Conservation (phyloP, 352 stramenopile species). For the Phytophthora constricta region DNA sequence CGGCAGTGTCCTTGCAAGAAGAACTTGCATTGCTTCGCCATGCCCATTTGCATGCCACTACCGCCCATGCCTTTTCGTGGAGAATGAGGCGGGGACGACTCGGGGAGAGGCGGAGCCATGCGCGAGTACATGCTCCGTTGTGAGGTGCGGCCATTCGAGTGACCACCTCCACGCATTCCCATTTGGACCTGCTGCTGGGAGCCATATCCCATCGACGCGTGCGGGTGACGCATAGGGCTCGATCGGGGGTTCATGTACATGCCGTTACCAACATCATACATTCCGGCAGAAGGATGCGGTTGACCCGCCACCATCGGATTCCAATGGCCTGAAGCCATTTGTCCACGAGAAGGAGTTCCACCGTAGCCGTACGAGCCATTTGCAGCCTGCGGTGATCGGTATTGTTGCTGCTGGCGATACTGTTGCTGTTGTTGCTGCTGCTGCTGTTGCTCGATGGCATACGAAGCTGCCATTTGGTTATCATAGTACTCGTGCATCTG, state of each 20-base stretch:
- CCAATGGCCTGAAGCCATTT: conserved; percentile 48
- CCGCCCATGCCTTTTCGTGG: conserved; percentile 47
- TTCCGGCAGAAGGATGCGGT: conserved; percentile 28
- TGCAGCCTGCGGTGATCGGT: conserved; percentile 34
- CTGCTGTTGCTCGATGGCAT: conserved; percentile 31
- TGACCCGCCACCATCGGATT: conserved; percentile 40
- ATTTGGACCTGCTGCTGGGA: conserved; percentile 36
- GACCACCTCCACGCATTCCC: conserved; percentile 40
- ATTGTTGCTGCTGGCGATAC: conserved; percentile 26
- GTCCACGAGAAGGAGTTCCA: conserved; percentile 26
- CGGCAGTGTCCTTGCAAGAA: conserved; percentile 85
- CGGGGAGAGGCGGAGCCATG: conserved; percentile 62
- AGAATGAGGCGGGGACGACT: conserved; percentile 69
- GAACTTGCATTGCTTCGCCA: conserved; percentile 85
- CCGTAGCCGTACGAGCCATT: conserved; percentile 42
- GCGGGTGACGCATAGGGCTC: conserved; percentile 40
- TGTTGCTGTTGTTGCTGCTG: conserved; percentile 29
- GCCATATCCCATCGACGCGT: conserved; percentile 51
- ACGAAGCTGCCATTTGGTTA: conserved; percentile 32
- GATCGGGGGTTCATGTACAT: conserved; percentile 59
- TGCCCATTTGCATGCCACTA: conserved; percentile 47
- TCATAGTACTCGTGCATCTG: conserved; percentile 61
- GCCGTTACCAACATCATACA: conserved; percentile 39
- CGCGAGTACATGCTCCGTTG: conserved; percentile 54
- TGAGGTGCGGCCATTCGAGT: conserved; percentile 32